Percentiles rank a stretch among this genome's conserved stretches.
phyloP scores from a whole-genome alignment of 805 yeast species.

The Wickerhamiella siamensis region DNA sequence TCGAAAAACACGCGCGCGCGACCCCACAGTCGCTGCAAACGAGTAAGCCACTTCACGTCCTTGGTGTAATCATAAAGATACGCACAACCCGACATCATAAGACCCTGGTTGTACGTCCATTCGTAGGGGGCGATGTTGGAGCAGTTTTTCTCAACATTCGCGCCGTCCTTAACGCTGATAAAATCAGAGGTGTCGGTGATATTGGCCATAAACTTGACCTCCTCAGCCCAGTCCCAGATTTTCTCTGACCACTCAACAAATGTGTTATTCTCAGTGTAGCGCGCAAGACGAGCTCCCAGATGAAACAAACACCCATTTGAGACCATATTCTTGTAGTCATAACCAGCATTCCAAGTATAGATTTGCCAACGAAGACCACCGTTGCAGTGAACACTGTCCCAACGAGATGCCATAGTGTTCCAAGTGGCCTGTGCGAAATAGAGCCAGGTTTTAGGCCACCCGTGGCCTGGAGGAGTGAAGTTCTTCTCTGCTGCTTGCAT shows the following conservation, averaged over 20 bases:
- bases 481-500: conserved; percentile 87
- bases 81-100: conserved; percentile 67
- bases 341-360: conserved; percentile 86
- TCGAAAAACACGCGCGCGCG: conserved; percentile 34
- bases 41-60: conserved; percentile 48
- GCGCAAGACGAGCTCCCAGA: conserved; percentile 70
- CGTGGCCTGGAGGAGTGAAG: conserved; percentile 50
- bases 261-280: conserved; percentile 62
- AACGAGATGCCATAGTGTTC: conserved; percentile 77
- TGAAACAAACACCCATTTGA: conserved; percentile 86
- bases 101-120: conserved; percentile 84
- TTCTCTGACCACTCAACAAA: conserved; percentile 62
- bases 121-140: conserved; percentile 40
- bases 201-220: conserved; percentile 33
- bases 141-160: conserved; percentile 40
- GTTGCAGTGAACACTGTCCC: conserved; percentile 62
- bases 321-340: conserved; percentile 81
- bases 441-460: conserved; percentile 40
- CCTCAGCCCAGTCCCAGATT: conserved; percentile 70
- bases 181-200: conserved; percentile 31
- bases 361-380: conserved; percentile 98
- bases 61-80: conserved; percentile 61
- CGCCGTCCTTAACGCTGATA: conserved; percentile 22
- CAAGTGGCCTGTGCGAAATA: conserved; percentile 76
- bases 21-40: conserved; percentile 46